phyloP scores from a whole-genome alignment of 140 eudicot genomes.

The Flaveria floridana region DNA sequence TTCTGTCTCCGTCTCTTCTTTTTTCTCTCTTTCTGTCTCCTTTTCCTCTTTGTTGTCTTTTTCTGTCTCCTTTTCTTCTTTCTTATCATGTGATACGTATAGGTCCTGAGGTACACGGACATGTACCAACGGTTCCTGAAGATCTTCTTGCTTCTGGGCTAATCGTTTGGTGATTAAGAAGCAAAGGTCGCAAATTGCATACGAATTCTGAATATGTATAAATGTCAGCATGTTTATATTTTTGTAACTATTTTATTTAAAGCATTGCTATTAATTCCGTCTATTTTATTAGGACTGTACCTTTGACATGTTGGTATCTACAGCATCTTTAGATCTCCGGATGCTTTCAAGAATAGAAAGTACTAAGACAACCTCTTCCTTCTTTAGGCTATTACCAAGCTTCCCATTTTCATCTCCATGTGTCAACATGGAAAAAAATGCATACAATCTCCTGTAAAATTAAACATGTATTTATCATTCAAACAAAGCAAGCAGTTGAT shows the following conservation, averaged over 20 bases:
- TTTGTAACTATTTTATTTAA: not conserved
- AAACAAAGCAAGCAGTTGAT: conserved; percentile 11
- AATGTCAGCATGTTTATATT: conserved; percentile 17
- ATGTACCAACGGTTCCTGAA: conserved; percentile 38
- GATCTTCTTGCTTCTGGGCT: conserved; percentile 55
- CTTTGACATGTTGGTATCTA: conserved; percentile 63
- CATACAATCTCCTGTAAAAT: conserved; percentile 53
- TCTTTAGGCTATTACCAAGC: conserved; percentile 47
- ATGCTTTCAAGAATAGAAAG: conserved; percentile 60
- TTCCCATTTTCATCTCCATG: conserved; percentile 69
- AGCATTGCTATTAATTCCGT: not conserved
- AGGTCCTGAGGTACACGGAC: conserved; percentile 54
- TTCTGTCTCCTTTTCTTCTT: conserved; percentile 1
- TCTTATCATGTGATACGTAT: conserved; percentile 47
- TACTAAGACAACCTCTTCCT: conserved; percentile 53
- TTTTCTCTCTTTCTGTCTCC: not conserved
- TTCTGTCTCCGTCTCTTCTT: not conserved
- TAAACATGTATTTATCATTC: conserved; percentile 12
- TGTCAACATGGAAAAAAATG: conserved; percentile 75
- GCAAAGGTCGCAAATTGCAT: conserved; percentile 89
- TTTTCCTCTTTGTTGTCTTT: conserved; percentile 19
- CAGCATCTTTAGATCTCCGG: conserved; percentile 69
- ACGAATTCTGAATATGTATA: conserved; percentile 61
- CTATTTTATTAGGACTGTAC: conserved; percentile 35
- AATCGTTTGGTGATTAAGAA: conserved; percentile 60